phyloP scores from a whole-genome alignment of 345 rosid species.

The Acer negundo region DNA sequence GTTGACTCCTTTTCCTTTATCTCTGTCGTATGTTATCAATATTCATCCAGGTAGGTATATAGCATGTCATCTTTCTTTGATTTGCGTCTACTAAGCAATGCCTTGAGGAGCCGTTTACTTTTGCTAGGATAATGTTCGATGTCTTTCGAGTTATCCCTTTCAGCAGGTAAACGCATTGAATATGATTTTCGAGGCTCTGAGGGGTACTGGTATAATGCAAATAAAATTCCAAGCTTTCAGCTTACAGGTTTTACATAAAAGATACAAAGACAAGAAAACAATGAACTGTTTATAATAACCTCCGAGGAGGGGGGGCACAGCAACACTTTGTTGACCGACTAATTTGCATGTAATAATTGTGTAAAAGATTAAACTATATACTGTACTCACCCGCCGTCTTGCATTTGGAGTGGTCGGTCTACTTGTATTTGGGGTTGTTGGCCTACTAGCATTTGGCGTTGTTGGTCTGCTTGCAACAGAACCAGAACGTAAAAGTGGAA shows the following conservation, averaged over 20 bases:
- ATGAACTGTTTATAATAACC: neutral
- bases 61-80: conserved; percentile 86
- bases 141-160: conserved; percentile 55
- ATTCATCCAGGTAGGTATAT: conserved; percentile 84
- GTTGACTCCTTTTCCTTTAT: neutral
- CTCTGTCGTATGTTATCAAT: conserved; percentile 36
- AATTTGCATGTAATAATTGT: neutral
- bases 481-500: conserved; percentile 82
- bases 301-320: neutral
- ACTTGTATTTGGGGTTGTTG: conserved; percentile 48
- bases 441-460: conserved; percentile 65
- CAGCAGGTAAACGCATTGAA: conserved; percentile 66
- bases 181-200: conserved; percentile 85
- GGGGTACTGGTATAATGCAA: conserved; percentile 54
- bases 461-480: conserved; percentile 66
- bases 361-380: neutral
- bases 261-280: neutral
- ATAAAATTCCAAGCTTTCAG: conserved; percentile 18
- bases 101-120: conserved; percentile 85
- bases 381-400: conserved; percentile 52
- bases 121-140: conserved; percentile 75
- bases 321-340: conserved; percentile 11
- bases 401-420: conserved; percentile 61
- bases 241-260: neutral
- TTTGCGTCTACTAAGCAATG: conserved; percentile 90